Evolutionary conservation across 805 yeast species (phyloP), one percentile per base, ranked within the genome.

Genomic region (Metschnikowia bowlesiae): DNA sequence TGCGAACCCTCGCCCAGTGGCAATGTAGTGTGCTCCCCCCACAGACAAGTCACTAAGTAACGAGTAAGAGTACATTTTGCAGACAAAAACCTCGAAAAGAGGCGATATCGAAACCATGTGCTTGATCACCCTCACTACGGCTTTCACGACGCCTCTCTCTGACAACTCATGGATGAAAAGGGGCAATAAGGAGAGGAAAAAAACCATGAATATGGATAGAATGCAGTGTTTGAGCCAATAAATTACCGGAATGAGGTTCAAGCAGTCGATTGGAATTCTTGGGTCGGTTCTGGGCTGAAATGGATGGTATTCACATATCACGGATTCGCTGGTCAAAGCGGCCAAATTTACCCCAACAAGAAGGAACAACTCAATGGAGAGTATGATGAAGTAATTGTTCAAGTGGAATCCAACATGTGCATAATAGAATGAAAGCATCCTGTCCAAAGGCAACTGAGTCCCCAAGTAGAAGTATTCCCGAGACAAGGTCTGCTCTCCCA

Each of bases 341-440:
- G 84, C 84, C 69, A 87, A 70, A 68, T 87, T 86, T 33, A 85
- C 82, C 59, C 83, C 72, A 22, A 88, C 83, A 61, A 87, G 71
- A 74, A 84, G 78, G 64, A 87, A 87, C 61, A 84, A 62, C 67
- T 86, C 89, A 57, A 87, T 74, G 22, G 94, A 86, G 57, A 87
- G 67, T 62, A 84, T 86, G 71, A 87, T 87, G 69, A 87, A 85
- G 65, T 84, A 74, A 66, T 87, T 87, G 67, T 87, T 87, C 68
- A 87, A 76, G 68, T 87, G 95, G 79, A 87, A 87, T 68, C 95
- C 95, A 53, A 89, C 84, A 68, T 87, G 95, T 14, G 92, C 95
- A 69, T 85, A 87, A 73, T 84, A 87, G 75, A 87, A 87, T 8
- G 92, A 84, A 56, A 87, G 76, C 76, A 87, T 84, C 69, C 92